These are phyloP conservation scores for Exophiala calicioides DNA, from an alignment of 2,329 filamentous ascomycete genomes.

Conservation along the genomic window DNA sequence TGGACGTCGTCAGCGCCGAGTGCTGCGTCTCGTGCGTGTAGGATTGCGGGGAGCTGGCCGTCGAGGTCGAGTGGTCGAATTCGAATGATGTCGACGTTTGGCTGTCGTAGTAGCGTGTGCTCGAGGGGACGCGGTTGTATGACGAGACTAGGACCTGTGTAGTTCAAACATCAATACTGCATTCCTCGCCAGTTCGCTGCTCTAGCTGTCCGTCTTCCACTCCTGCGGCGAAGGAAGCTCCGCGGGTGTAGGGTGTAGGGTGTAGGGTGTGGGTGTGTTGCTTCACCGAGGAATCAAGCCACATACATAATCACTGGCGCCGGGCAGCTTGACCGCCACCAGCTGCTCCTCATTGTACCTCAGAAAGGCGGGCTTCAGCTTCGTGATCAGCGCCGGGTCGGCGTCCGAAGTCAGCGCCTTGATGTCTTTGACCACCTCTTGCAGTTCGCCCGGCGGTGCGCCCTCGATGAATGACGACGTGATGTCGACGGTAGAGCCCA, in stretches of 20 bases:
- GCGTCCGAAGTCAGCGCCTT: conserved; percentile 76
- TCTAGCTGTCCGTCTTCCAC: too few relatives aligned
- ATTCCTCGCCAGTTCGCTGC: too few relatives aligned
- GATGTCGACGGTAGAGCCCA: conserved; percentile 57
- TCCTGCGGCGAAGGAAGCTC: too few relatives aligned
- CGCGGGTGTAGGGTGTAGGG: too few relatives aligned
- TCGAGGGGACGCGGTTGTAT: conserved; percentile 70
- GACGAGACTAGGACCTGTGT: conserved; percentile 73
- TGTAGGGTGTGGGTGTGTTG: neutral
- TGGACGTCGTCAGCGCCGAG: conserved; percentile 72
- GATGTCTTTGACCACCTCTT: conserved; percentile 84
- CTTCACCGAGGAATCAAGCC: neutral
- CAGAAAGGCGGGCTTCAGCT: conserved; percentile 80
- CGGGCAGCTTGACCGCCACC: conserved; percentile 82
- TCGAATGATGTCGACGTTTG: conserved; percentile 84
- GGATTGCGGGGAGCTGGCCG: conserved; percentile 79
- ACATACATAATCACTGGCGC: conserved; percentile 73
- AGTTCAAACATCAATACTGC: too few relatives aligned
- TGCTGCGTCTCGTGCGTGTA: conserved; percentile 75
- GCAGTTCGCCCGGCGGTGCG: conserved; percentile 92
- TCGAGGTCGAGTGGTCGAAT: conserved; percentile 84
- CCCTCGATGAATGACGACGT: conserved; percentile 88
- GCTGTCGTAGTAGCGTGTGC: conserved; percentile 83
- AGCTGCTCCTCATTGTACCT: conserved; percentile 98
- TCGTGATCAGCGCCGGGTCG: conserved; percentile 62